Evolutionary conservation across 192 early-diverging fungal species (phyloP).

Genomic region (Coemansia sp.): DNA sequence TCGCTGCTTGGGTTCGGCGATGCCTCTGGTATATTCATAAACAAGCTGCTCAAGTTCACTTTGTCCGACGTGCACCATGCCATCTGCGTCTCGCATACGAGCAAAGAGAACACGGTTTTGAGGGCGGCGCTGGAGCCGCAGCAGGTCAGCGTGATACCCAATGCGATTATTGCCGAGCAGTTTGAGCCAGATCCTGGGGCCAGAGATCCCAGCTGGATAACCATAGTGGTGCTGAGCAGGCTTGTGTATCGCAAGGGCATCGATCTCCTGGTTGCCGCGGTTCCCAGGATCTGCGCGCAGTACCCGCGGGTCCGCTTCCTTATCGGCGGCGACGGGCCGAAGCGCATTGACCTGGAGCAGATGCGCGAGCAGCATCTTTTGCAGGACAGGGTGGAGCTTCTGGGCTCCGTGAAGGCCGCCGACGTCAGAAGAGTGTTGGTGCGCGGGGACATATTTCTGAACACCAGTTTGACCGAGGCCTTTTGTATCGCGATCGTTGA

Average conservation of each 20-base stretch:
- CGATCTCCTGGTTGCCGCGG: constrained; percentile 84
- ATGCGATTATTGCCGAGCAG: constrained; percentile 92
- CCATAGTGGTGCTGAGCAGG: constrained; percentile 89
- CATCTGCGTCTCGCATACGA: constrained; percentile 97
- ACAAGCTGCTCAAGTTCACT: constrained; percentile 97
- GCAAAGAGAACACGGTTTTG: constrained; percentile 98
- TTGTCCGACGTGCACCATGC: constrained; percentile 96
- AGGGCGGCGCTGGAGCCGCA: constrained; percentile 85
- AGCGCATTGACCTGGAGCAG: constrained; percentile 93
- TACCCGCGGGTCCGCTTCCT: constrained; percentile 83
- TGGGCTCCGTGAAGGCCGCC: constrained; percentile 79
- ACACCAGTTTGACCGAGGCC: constrained; percentile 96
- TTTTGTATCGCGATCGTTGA: constrained; percentile 99
- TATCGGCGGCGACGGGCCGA: constrained; percentile 96
- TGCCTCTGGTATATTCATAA: constrained; percentile 84
- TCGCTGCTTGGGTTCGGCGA: constrained; percentile 97
- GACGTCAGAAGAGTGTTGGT: constrained; percentile 84
- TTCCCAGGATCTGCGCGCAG: constrained; percentile 85
- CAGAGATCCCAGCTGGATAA: constrained; percentile 76
- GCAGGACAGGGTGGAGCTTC: constrained; percentile 86
- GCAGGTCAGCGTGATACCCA: constrained; percentile 93
- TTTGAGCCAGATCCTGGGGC: constrained; percentile 79
- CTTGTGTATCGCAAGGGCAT: constrained; percentile 94
- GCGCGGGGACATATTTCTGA: constrained; percentile 93
- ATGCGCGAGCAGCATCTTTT: constrained; percentile 92